Evolutionary conservation across 164 flowering plant species (phyloP), one percentile per base, ranked within the genome.

Genomic region (Aristolochia fimbriata): DNA sequence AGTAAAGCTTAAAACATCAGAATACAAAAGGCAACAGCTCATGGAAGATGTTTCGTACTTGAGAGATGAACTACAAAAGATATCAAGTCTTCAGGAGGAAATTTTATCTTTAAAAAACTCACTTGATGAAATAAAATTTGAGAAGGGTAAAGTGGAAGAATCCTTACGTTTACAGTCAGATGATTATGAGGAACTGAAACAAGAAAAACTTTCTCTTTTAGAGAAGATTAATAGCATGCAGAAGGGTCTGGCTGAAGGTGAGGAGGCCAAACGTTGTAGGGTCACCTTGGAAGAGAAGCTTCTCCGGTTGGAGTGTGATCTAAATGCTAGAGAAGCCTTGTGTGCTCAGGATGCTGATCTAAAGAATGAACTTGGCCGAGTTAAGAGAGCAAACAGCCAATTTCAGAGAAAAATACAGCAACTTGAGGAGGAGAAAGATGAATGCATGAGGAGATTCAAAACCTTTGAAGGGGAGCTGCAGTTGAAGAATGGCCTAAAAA

Each of bases 271-370:
- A 65, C 69, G 54, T 20, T 62, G 27, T 47, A 77, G 52, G 64
- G 45, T 65, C 51, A 61, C 65, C 14, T 63, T 86, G 13, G 84
- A 85, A 76, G 85, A 83, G 73, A 88, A 83, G 75, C 65, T 88
- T 68, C 68, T 70, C 71, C 70, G 74, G 51, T 47, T 78, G 72
- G 88, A 81, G 70, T 68, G 78, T 66, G 85, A 79, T 56, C 68
- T 81, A 31, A 62, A 53, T 16, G 83, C 74, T 45, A 83, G 74
- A 66, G 83, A 83, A 61, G 80, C 83, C 58, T 47, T 67, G 27
- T 71, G 70, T 69, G 69, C 74, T 22, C 75, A 83, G 63, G 76
- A 79, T 68, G 79, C 73, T 55, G 89, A 78, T 72, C 60, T 86
- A 58, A 78, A 72, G 65, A 76, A 76, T 71, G 94, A 87, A 76